Evolutionary conservation across 2,329 filamentous ascomycete genomes (phyloP).

Genomic region (Leptographium radiaticola): DNA sequence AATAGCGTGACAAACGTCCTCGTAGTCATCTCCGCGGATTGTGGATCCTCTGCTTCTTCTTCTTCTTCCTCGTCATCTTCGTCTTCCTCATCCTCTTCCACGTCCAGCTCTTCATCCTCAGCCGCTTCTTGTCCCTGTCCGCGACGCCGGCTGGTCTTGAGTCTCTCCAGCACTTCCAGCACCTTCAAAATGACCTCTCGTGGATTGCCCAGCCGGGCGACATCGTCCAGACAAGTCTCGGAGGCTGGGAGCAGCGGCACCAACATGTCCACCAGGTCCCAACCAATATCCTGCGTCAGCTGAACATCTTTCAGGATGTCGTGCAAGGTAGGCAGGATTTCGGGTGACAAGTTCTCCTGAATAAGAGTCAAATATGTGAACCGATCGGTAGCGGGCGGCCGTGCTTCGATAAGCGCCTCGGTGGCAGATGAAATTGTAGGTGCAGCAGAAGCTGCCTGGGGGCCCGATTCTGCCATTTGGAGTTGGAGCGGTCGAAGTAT

Average conservation of each 20-base stretch:
- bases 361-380: constrained; percentile 70
- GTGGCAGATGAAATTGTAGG: constrained; percentile 26
- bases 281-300: constrained; percentile 66
- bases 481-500: background rate
- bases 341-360: constrained; percentile 56
- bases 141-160: constrained; percentile 25
- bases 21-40: constrained; percentile 9
- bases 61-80: constrained; percentile 16
- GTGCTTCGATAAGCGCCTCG: constrained; percentile 32
- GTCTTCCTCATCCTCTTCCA: constrained; percentile 16
- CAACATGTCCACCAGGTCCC: constrained; percentile 70
- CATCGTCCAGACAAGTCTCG: constrained; percentile 58
- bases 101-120: constrained; percentile 20
- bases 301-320: constrained; percentile 45
- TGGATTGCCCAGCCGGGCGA: constrained; percentile 67
- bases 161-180: constrained; percentile 54
- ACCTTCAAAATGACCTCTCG: constrained; percentile 72
- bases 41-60: constrained; percentile 3
- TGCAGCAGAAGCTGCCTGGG: background rate
- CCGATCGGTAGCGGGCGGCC: constrained; percentile 45
- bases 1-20: constrained; percentile 30
- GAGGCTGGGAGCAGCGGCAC: constrained; percentile 53
- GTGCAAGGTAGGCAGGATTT: constrained; percentile 54
- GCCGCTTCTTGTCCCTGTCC: constrained; percentile 24
- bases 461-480: background rate